Evolutionary conservation across 139 green algal species (phyloP), one percentile per base, ranked within the genome.

Genomic region (Yamagishiella unicocca): DNA sequence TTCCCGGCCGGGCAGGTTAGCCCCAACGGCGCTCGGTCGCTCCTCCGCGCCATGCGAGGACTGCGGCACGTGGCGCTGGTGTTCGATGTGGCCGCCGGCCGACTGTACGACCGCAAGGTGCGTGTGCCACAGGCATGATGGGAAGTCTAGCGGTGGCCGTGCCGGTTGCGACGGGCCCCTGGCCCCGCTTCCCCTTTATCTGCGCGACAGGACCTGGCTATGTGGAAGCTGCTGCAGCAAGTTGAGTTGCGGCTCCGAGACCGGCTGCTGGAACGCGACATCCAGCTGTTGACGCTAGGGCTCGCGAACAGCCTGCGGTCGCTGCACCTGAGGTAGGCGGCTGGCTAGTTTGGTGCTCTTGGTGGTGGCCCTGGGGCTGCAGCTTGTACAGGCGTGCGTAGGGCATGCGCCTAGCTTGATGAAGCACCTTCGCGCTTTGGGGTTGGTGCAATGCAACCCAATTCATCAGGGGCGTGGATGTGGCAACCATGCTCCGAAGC

Each of bases 271-370:
- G 76, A 71, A 54, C n/a, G 21, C 8, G 76, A 83, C 25, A 12
- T 55, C 8, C 54, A 29, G 38, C 53, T 83, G 37, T 37, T 83
- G 54, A 19, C 35, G 21, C 53, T 71, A 37, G 76, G 24, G 22
- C 54, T 83, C 25, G 22, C 4, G 22, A 25, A 31, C 53, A 72
- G 35, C 54, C 54, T 83, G 8, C 37, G 10, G 54, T 61, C 54
- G 22, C 35, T 83, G 76, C 76, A 83, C 38, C 33, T 83, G 35
- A 83, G 76, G 76, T 83, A 22, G 33, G 76, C 35, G 17, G 50
- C n/a, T n/a, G n/a, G n/a, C n/a, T n/a, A n/a, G n/a, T n/a, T n/a
- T n/a, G n/a, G n/a, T n/a, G n/a, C n/a, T n/a, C n/a, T n/a, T n/a
- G n/a, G n/a, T n/a, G n/a, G n/a, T n/a, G n/a, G n/a, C n/a, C n/a